Evolutionary conservation across 75 land plant species (phyloP).

Genomic region (Pinus albicaulis): DNA sequence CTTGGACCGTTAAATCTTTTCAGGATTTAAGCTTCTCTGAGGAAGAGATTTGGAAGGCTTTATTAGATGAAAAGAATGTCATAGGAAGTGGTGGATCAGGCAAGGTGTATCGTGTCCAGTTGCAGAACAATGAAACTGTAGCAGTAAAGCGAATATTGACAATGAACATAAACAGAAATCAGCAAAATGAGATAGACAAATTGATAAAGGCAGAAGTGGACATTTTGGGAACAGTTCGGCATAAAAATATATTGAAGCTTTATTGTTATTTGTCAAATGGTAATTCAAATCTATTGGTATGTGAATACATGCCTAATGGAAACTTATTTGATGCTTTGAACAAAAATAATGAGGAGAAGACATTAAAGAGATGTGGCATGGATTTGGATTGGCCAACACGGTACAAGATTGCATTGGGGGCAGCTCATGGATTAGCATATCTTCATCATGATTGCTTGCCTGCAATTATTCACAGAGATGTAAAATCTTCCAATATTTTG

Average conservation of each 20-base stretch:
- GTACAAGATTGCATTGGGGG: constrained; percentile 62
- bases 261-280: constrained; percentile 73
- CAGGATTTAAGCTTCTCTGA: constrained; percentile 58
- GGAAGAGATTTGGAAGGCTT: constrained; percentile 50
- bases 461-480: constrained; percentile 72
- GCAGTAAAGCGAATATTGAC: constrained; percentile 69
- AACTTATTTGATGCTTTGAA: constrained; percentile 72
- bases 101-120: constrained; percentile 23
- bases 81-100: constrained; percentile 46
- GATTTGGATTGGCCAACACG: constrained; percentile 52
- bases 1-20: constrained; percentile 70
- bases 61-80: constrained; percentile 10
- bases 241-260: constrained; percentile 81
- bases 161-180: not conserved
- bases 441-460: constrained; percentile 75
- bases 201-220: constrained; percentile 64
- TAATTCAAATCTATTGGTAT: constrained; percentile 65
- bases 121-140: constrained; percentile 35
- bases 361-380: constrained; percentile 15
- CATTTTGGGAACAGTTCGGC: constrained; percentile 68
- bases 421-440: constrained; percentile 70
- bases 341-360: not conserved
- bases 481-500: constrained; percentile 70
- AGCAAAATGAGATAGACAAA: constrained; percentile 23
- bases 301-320: constrained; percentile 78